phyloP scores from a whole-genome alignment of 75 land plant species.

The Pinus albicaulis region DNA sequence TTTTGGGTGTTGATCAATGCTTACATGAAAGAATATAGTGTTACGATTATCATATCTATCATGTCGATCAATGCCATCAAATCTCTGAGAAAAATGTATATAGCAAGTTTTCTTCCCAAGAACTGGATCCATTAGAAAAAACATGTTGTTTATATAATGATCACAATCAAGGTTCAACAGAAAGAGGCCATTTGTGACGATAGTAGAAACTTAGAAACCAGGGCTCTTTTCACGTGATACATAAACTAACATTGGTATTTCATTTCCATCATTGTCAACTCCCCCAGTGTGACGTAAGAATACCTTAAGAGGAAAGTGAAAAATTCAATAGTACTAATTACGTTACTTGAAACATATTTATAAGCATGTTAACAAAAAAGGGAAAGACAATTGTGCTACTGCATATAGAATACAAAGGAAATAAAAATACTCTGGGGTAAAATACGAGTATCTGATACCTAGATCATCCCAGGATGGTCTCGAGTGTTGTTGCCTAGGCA shows the following conservation, averaged over 20 bases:
- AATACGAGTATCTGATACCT: constrained; percentile 23
- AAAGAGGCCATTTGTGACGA: constrained; percentile 61
- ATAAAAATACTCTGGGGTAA: background rate
- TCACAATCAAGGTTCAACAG: constrained; percentile 66
- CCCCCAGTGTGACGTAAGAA: constrained; percentile 61
- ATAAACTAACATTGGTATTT: constrained; percentile 64
- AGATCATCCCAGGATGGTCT: constrained; percentile 82
- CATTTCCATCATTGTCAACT: constrained; percentile 55
- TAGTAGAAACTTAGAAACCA: constrained; percentile 61
- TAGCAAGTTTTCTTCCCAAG: constrained; percentile 55
- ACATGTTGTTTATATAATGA: constrained; percentile 76
- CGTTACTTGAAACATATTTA: background rate
- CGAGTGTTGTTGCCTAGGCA: constrained; percentile 75
- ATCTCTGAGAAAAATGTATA: constrained; percentile 63
- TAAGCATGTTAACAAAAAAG: no score
- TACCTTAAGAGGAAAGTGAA: constrained; percentile 29
- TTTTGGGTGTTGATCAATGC: constrained; percentile 5
- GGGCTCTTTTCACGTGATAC: constrained; percentile 76
- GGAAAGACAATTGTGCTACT: background rate
- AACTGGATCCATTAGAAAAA: constrained; percentile 62
- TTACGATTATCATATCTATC: constrained; percentile 66
- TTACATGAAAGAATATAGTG: constrained; percentile 59
- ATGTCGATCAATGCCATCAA: constrained; percentile 58
- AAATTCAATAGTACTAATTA: no score
- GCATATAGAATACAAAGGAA: no score